Evolutionary conservation across 2,329 filamentous ascomycete species (phyloP).

Genomic region (Talaromyces sp.): DNA sequence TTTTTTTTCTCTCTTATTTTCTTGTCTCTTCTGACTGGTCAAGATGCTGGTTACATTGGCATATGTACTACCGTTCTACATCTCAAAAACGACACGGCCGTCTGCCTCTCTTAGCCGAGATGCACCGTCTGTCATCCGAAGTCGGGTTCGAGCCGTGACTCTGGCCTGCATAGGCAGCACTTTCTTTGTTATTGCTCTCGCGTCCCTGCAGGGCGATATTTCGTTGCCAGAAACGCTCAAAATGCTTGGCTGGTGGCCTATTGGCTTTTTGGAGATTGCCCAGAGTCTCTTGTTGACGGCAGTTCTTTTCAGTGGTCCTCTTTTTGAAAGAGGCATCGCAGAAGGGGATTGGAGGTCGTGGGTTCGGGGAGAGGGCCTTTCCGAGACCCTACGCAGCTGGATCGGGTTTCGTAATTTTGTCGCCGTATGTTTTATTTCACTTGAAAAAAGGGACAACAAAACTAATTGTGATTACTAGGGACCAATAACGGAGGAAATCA

Average conservation of each 20-base stretch:
- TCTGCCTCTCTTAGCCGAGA: slow-evolving; percentile 75
- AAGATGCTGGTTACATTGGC: slow-evolving; percentile 75
- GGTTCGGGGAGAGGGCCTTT: slow-evolving; percentile 51
- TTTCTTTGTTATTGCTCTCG: slow-evolving; percentile 59
- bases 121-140: slow-evolving; percentile 81
- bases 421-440: slow-evolving; percentile 51
- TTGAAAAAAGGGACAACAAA: neutral
- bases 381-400: slow-evolving; percentile 59
- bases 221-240: slow-evolving; percentile 54
- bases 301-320: slow-evolving; percentile 74
- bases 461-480: slow-evolving; percentile 46
- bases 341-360: slow-evolving; percentile 65
- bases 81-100: slow-evolving; percentile 71
- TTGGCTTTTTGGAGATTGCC: slow-evolving; percentile 58
- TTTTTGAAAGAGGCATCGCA: slow-evolving; percentile 72
- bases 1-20: neutral
- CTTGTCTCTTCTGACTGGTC: neutral
- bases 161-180: slow-evolving; percentile 67
- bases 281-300: slow-evolving; percentile 65
- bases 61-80: slow-evolving; percentile 89
- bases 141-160: slow-evolving; percentile 74
- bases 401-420: slow-evolving; percentile 81
- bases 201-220: slow-evolving; percentile 48
- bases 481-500: slow-evolving; percentile 84
- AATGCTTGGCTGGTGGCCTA: slow-evolving; percentile 74